Evolutionary conservation across 495 filamentous ascomycete species (phyloP).

Genomic region (Mytilinidion resinicola): DNA sequence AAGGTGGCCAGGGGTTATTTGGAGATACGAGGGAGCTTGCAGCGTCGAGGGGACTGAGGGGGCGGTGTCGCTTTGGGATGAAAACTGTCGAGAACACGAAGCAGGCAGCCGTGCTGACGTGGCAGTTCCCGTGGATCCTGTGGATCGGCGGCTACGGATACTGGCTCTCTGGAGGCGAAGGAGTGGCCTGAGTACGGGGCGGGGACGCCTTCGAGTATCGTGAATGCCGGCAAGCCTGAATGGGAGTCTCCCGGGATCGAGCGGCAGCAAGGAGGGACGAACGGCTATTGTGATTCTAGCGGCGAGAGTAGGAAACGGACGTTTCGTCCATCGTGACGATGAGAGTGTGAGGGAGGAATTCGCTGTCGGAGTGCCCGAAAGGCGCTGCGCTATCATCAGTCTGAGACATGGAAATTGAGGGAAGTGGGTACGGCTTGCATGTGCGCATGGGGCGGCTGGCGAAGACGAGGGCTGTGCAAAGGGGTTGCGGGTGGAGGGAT

Average conservation of each 20-base stretch:
- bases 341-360: too few relatives aligned
- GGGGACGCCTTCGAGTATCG: neutral
- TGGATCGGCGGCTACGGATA: neutral
- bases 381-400: too few relatives aligned
- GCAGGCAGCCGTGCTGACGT: neutral
- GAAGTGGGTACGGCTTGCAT: neutral
- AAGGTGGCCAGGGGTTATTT: neutral
- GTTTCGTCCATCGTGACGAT: too few relatives aligned
- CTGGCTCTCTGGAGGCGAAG: neutral
- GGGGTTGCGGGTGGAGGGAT: neutral
- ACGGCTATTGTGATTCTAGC: neutral
- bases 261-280: neutral
- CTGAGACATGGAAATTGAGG: neutral
- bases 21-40: neutral
- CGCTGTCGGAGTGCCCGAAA: neutral
- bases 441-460: neutral
- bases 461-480: too few relatives aligned
- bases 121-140: neutral
- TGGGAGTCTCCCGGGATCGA: neutral
- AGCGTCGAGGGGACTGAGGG: neutral
- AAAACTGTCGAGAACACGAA: neutral
- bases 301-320: neutral
- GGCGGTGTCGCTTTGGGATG: neutral
- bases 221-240: neutral
- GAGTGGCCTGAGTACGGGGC: neutral